These are phyloP conservation scores for Sporothrix euskadiensis DNA, from an alignment of 2,329 filamentous ascomycete genomes.

Conservation along the genomic window DNA sequence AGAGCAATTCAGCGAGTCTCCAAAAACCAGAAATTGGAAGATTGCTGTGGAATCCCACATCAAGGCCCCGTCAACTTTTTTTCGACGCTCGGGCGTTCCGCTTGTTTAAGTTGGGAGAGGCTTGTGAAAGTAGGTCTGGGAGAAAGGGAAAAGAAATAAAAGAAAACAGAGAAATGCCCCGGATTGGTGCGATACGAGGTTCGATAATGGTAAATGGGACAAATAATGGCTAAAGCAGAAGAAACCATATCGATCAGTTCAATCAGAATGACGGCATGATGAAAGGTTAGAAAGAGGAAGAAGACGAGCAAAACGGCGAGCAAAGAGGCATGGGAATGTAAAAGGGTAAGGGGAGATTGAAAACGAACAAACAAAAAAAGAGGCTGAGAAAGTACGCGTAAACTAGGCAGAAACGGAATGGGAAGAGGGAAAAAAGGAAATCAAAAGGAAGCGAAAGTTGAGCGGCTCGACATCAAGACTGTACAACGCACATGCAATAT, in stretches of 20 bases:
- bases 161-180: not conserved
- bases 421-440: not conserved
- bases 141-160: not conserved
- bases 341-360: not conserved
- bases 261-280: not conserved
- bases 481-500: not conserved
- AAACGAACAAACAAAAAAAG: not conserved
- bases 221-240: not conserved
- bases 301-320: constrained; percentile 1
- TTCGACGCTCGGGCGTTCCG: constrained; percentile 6
- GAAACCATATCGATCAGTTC: not conserved
- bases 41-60: constrained; percentile 10
- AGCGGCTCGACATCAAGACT: not conserved
- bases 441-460: not conserved
- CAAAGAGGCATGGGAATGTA: not conserved
- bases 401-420: not conserved
- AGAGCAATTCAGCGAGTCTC: not conserved
- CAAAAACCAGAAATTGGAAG: not conserved
- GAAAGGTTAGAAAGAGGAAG: not conserved
- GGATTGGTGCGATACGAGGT: not conserved
- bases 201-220: not conserved
- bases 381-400: not conserved
- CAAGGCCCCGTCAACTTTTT: not conserved
- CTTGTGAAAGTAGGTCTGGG: not conserved
- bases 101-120: not conserved